These are phyloP conservation scores for Solanum dulcamara DNA, from an alignment of 257 asterid species.

Conservation along the genomic window DNA sequence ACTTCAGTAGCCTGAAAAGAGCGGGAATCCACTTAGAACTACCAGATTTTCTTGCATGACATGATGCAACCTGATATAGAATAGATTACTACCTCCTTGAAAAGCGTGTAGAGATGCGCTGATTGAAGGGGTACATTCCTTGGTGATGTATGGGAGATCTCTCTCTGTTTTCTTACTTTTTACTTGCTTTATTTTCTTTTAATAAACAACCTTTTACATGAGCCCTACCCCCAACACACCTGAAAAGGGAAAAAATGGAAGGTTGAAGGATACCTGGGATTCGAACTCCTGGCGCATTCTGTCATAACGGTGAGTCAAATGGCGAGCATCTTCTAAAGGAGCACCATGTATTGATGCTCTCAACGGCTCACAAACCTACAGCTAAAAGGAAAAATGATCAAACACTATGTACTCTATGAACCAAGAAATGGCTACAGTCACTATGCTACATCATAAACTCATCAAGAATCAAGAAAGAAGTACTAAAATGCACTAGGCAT, in stretches of 20 bases:
- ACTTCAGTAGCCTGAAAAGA: conserved; percentile 72
- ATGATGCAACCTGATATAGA: not conserved
- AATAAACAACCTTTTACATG: not conserved
- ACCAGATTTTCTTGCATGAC: not conserved
- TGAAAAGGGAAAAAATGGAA: not conserved
- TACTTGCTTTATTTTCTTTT: not conserved
- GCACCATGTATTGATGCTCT: conserved; percentile 61
- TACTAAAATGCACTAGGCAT: not conserved
- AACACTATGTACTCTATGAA: not conserved
- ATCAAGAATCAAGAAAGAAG: not conserved
- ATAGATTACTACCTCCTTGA: not conserved
- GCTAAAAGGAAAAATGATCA: not conserved
- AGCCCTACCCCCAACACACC: not conserved
- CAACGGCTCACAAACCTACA: conserved; percentile 78
- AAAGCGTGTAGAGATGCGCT: not conserved
- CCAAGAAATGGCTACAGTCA: not conserved
- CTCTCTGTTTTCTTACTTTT: not conserved
- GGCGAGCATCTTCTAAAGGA: conserved; percentile 97
- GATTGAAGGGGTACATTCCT: not conserved
- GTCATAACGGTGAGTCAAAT: conserved; percentile 71
- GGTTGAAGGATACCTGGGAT: conserved; percentile 46
- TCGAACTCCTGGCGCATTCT: conserved; percentile 83
- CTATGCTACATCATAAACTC: not conserved
- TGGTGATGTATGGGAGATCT: not conserved
- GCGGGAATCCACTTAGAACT: not conserved